Evolutionary conservation across 441 rosid genomes (phyloP), one percentile per base, ranked within the genome.

Genomic region (Daphne laureola): DNA sequence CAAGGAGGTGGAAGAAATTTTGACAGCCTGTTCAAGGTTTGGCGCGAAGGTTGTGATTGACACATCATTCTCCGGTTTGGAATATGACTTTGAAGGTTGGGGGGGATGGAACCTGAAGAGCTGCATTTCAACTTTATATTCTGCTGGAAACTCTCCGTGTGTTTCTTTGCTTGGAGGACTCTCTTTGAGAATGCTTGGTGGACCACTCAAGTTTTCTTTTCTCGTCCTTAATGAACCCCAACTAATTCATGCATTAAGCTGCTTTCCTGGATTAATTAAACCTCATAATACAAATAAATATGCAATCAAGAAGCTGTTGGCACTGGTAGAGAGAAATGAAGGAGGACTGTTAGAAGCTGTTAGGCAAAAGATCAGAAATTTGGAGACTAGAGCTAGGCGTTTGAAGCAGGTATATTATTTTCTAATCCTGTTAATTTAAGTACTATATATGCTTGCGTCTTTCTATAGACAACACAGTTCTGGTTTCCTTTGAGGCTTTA

Each of bases 31-130:
- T 72, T 82, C 84, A 23, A 79, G 80, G 53, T 78, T 67, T 65
- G 98, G 86, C 44, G 98, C 95, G 43, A 80, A 75, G 66, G 93
- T 88, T 54, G 70, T 88, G 40, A 75, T 91, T 14, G 98, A 91
- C 58, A 86, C 96, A 44, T 85, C 98, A 5, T 86, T 82, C 77
- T 91, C 95, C 0, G 98, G 96, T 50, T 65, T 91, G 73, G 96
- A 91, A 55, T 91, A 74, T 64, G 72, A 77, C 56, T 43, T 47
- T 43, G 69, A 68, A 47, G 72, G 68, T 59, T 80, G 84, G 81
- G 76, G 70, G 44, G 79, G 84, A 35, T 82, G 87, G 98, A 68
- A 84, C 71, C 67, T 88, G 68, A 87, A 62, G 51, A 50, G 65
- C 6, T 61, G 47, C 55, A 54, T 87, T 54, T 71, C 81, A 45